phyloP scores from a whole-genome alignment of 768 basidiomycete species.

The Piloderma croceum region DNA sequence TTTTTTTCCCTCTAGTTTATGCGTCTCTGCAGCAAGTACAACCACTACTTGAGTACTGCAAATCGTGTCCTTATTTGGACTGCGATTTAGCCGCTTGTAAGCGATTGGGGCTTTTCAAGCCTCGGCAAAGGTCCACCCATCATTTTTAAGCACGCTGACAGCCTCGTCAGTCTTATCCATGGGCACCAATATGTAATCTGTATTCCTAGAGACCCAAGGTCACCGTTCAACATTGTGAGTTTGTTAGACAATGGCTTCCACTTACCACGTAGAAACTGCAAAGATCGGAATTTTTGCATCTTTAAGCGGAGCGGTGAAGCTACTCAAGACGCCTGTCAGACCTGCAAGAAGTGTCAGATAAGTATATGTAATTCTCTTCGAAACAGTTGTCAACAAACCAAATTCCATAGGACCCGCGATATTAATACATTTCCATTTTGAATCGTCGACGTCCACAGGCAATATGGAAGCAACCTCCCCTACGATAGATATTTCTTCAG shows the following conservation, averaged over 20 bases:
- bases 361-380: constrained; percentile 1
- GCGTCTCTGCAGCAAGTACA: no score
- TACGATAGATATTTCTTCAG: constrained; percentile 59
- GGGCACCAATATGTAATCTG: constrained; percentile 58
- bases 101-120: not conserved
- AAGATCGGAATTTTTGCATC: constrained; percentile 49
- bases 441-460: constrained; percentile 32
- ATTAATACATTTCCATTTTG: constrained; percentile 54
- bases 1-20: no score
- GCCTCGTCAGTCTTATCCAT: constrained; percentile 37
- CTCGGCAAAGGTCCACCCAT: constrained; percentile 46
- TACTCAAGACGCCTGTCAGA: constrained; percentile 52
- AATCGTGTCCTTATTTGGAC: no score
- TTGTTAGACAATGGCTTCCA: not conserved
- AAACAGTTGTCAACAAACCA: constrained; percentile 20
- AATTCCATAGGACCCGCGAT: constrained; percentile 67
- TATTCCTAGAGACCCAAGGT: constrained; percentile 43
- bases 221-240: constrained; percentile 3
- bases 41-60: no score
- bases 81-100: no score
- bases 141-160: constrained; percentile 35
- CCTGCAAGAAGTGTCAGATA: constrained; percentile 25
- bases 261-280: constrained; percentile 58
- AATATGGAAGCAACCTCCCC: constrained; percentile 35
- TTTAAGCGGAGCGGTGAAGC: constrained; percentile 50